phyloP scores from a whole-genome alignment of 2,329 filamentous ascomycete genomes.

The Penicillium sp. region DNA sequence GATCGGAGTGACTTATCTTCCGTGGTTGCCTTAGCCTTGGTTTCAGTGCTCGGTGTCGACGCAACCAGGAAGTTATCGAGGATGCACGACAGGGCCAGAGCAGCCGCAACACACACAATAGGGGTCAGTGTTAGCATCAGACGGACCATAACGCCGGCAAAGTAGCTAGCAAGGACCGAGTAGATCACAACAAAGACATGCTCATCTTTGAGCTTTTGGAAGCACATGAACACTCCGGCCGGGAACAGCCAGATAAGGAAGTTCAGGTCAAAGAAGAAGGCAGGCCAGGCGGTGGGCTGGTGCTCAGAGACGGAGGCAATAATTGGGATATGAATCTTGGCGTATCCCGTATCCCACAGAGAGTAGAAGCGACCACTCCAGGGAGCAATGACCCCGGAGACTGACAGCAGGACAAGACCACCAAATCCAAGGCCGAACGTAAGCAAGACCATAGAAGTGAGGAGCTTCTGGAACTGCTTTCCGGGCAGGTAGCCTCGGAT shows the following conservation, averaged over 20 bases:
- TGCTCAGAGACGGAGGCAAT: constrained; percentile 99
- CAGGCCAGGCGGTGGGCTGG: constrained; percentile 97
- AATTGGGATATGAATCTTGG: constrained; percentile 98
- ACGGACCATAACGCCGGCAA: constrained; percentile 98
- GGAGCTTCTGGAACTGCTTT: constrained; percentile 89
- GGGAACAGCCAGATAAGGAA: constrained; percentile 99
- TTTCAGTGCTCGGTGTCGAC: constrained; percentile 54
- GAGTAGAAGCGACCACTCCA: constrained; percentile 99
- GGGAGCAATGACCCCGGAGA: constrained; percentile 87
- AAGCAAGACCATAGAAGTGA: constrained; percentile 70
- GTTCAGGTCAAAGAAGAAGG: constrained; percentile 98
- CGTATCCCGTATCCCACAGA: constrained; percentile 96
- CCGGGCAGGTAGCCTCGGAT: constrained; percentile 82
- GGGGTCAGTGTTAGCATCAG: constrained; percentile 97
- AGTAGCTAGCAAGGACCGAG: constrained; percentile 94
- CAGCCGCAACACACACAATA: constrained; percentile 90
- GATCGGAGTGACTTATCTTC: constrained; percentile 57
- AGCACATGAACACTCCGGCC: constrained; percentile 96
- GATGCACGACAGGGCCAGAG: constrained; percentile 81
- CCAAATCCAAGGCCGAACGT: constrained; percentile 71
- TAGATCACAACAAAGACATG: constrained; percentile 98
- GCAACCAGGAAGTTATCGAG: constrained; percentile 80
- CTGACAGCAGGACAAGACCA: constrained; percentile 77
- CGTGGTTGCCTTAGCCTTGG: constrained; percentile 42
- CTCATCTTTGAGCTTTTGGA: constrained; percentile 88